Conservation (phyloP, 2,329 filamentous ascomycete species). For the Chalaropsis thielavioides region DNA sequence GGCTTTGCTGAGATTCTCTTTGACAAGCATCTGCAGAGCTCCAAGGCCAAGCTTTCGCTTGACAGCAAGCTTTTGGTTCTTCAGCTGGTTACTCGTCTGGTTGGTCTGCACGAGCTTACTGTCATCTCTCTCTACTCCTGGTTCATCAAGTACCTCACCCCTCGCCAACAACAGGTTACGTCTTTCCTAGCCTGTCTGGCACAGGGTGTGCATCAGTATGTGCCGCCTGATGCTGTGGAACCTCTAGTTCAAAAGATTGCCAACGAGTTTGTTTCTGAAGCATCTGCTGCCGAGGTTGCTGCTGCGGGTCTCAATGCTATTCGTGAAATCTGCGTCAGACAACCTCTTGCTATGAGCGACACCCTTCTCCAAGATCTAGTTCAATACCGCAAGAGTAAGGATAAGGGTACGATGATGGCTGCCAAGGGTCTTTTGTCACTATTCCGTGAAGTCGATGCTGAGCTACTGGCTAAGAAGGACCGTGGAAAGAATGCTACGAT, state of each 20-base stretch:
- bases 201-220: constrained; percentile 78
- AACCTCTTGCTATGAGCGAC: constrained; percentile 92
- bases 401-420: constrained; percentile 99
- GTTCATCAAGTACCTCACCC: constrained; percentile 84
- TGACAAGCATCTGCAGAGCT: constrained; percentile 76
- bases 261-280: constrained; percentile 96
- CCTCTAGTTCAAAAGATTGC: constrained; percentile 89
- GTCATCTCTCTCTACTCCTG: constrained; percentile 88
- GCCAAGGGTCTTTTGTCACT: constrained; percentile 81
- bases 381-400: constrained; percentile 91
- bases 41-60: constrained; percentile 68
- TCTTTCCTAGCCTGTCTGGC: constrained; percentile 85
- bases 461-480: constrained; percentile 78
- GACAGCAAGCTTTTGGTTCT: constrained; percentile 84
- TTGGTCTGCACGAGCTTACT: constrained; percentile 84
- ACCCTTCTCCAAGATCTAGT: constrained; percentile 92
- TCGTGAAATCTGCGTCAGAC: constrained; percentile 79
- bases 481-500: constrained; percentile 85
- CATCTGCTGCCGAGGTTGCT: constrained; percentile 76
- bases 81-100: constrained; percentile 77
- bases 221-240: constrained; percentile 84
- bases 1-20: constrained; percentile 85
- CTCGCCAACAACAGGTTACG: constrained; percentile 77
- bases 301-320: constrained; percentile 89
- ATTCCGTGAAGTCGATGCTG: constrained; percentile 80